These are phyloP conservation scores for Ensete glaucum DNA, from an alignment of 176 grass and related monocot genomes.

Conservation along the genomic window DNA sequence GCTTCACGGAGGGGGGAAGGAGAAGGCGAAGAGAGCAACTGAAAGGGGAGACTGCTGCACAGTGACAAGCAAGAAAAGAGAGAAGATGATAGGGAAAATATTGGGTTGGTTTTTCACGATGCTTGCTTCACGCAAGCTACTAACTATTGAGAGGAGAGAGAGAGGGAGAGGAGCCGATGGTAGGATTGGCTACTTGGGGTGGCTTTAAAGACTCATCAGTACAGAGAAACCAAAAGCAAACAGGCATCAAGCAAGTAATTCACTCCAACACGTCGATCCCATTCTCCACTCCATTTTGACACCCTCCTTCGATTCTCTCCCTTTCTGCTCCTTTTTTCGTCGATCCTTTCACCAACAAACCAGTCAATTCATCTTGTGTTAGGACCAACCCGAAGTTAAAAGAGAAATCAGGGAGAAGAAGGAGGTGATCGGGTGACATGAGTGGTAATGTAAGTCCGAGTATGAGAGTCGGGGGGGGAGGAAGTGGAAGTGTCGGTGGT, in stretches of 20 bases:
- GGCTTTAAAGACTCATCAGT: constrained; percentile 99
- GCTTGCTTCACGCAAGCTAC: constrained; percentile 99
- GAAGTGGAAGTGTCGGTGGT: neutral
- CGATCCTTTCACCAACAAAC: neutral
- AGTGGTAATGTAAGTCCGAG: constrained; percentile 4
- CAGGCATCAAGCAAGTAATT: constrained; percentile 36
- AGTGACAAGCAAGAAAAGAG: constrained; percentile 29
- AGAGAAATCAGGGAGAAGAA: neutral
- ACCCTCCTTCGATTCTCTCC: constrained; percentile 7
- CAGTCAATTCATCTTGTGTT: no score
- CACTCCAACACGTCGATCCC: constrained; percentile 20
- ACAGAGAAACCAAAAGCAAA: constrained; percentile 58
- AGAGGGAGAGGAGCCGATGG: constrained; percentile 6
- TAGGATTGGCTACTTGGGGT: constrained; percentile 66
- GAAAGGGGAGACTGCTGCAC: constrained; percentile 6
- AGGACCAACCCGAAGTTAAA: neutral
- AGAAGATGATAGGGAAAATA: constrained; percentile 15
- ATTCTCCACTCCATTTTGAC: neutral
- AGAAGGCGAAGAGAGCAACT: neutral
- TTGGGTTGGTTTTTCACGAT: constrained; percentile 40
- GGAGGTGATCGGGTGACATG: neutral
- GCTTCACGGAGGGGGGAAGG: neutral
- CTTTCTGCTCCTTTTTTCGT: neutral
- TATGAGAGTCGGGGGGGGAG: neutral
- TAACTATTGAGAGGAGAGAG: constrained; percentile 37